These are phyloP conservation scores for Datura wrightii DNA, from an alignment of 257 asterid species.

Conservation along the genomic window DNA sequence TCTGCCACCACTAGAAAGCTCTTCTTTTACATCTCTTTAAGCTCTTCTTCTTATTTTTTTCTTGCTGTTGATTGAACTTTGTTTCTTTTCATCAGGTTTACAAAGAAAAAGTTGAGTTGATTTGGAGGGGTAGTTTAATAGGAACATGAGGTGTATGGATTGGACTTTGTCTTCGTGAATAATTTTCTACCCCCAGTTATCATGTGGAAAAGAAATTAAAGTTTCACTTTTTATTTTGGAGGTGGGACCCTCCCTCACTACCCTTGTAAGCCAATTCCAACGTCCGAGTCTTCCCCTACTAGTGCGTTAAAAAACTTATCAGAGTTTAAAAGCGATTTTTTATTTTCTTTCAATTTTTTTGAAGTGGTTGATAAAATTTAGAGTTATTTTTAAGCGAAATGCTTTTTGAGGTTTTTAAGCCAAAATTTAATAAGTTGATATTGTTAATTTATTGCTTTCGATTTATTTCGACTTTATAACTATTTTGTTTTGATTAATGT, in stretches of 20 bases:
- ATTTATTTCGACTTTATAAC: too few species aligned
- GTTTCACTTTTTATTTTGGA: neutral
- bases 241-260: neutral
- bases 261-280: neutral
- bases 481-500: too few species aligned
- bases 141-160: neutral
- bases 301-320: neutral
- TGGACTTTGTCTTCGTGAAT: constrained; percentile 4
- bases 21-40: constrained; percentile 4
- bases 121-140: neutral
- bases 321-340: too few species aligned
- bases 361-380: too few species aligned
- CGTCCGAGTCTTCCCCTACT: neutral
- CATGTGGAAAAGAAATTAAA: constrained; percentile 28
- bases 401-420: too few species aligned
- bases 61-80: neutral
- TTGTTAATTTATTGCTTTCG: too few species aligned
- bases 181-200: constrained; percentile 24
- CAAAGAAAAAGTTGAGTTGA: neutral
- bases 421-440: too few species aligned
- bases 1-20: neutral
- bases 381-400: too few species aligned
- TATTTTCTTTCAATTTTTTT: too few species aligned
- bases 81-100: neutral
- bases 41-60: neutral